These are phyloP conservation scores for Flueggea neowawraea DNA, from an alignment of 441 rosid species.

Conservation along the genomic window DNA sequence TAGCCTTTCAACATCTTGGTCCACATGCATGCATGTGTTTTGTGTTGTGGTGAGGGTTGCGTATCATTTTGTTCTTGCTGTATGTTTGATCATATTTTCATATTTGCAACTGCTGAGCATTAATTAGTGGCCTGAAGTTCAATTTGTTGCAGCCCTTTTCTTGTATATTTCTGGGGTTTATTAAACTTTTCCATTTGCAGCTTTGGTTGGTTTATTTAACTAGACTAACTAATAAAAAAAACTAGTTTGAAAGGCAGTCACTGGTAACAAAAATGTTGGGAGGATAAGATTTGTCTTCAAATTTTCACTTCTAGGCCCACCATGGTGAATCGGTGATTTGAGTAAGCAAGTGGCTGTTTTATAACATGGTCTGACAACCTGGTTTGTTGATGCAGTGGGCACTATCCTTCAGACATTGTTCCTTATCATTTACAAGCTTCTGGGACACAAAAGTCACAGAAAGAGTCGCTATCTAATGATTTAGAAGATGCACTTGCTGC, in stretches of 20 bases:
- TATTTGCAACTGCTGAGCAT: too few species aligned
- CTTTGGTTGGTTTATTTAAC: neutral
- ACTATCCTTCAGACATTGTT: slow-evolving; percentile 56
- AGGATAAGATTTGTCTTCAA: neutral
- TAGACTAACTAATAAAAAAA: neutral
- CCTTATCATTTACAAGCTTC: slow-evolving; percentile 32
- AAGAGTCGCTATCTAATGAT: slow-evolving; percentile 26
- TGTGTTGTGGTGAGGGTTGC: too few species aligned
- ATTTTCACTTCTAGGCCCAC: neutral
- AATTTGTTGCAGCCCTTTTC: too few species aligned
- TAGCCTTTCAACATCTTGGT: too few species aligned
- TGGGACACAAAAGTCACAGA: slow-evolving; percentile 13
- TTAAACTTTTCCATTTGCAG: neutral
- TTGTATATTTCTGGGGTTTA: too few species aligned
- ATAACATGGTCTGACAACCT: slow-evolving; percentile 1
- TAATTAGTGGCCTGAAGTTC: too few species aligned
- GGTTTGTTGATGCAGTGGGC: slow-evolving; percentile 48
- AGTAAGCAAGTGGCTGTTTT: neutral
- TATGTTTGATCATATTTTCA: too few species aligned
- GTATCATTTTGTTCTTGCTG: too few species aligned
- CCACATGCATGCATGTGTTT: too few species aligned
- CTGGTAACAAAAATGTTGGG: neutral
- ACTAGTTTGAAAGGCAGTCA: neutral
- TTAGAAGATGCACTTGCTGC: slow-evolving; percentile 37
- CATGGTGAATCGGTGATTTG: neutral